Conservation (phyloP, 2,329 filamentous ascomycete genomes). For the Penicillium sp. region DNA sequence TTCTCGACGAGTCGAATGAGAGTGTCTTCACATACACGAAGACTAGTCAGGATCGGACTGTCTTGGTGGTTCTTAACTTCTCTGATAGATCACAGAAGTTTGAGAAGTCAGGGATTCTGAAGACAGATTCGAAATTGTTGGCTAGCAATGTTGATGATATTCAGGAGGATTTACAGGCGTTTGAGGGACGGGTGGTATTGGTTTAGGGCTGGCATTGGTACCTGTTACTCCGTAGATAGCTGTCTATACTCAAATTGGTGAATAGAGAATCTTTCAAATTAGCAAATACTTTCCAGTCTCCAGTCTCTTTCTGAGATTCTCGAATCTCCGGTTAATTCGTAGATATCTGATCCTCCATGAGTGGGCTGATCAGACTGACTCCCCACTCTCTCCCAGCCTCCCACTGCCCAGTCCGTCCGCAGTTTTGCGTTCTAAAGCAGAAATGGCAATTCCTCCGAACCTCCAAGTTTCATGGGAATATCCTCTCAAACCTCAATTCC, state of each 20-base stretch:
- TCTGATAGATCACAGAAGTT: constrained; percentile 6
- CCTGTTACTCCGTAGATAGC: not conserved
- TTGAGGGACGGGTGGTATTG: constrained; percentile 35
- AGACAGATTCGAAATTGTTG: constrained; percentile 20
- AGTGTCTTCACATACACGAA: constrained; percentile 25
- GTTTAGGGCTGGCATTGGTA: constrained; percentile 7
- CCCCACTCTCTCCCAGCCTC: not conserved
- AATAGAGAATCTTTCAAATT: not conserved
- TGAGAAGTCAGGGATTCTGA: not conserved
- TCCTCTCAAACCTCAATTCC: not conserved
- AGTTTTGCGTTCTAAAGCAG: not conserved
- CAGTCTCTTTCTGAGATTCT: too few species aligned
- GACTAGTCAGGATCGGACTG: not conserved
- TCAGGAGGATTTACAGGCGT: constrained; percentile 26
- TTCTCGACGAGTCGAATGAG: constrained; percentile 8
- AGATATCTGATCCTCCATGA: not conserved
- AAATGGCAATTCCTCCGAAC: not conserved
- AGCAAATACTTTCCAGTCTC: too few species aligned
- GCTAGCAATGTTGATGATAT: constrained; percentile 23
- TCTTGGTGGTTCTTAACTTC: constrained; percentile 21
- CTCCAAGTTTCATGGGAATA: not conserved
- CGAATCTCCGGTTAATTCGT: too few species aligned
- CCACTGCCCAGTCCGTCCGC: too few species aligned
- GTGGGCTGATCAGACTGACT: too few species aligned
- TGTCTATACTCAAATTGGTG: not conserved